A percentile compares a stretch with the other conserved stretches of the same genome.
These are phyloP conservation scores for Ambrosia trifida DNA, from an alignment of 129 eudicot species.

Conservation along the genomic window DNA sequence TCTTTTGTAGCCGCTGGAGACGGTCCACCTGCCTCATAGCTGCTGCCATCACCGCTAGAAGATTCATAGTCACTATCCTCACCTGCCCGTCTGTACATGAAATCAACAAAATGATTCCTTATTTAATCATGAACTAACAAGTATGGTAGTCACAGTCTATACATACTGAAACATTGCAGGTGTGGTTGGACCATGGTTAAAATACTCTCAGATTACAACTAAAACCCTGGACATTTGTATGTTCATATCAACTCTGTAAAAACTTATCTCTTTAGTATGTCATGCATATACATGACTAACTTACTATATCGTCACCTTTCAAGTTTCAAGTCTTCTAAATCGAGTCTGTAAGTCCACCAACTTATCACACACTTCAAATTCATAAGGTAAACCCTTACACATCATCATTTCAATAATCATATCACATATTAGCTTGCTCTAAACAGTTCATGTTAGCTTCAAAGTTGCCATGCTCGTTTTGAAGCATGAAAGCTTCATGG, in stretches of 20 bases:
- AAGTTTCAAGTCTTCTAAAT: slow-evolving; percentile 48
- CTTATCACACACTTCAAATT: slow-evolving; percentile 58
- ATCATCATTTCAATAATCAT: slow-evolving; percentile 67
- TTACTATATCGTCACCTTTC: slow-evolving; percentile 48
- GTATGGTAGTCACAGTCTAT: background rate
- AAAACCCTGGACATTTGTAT: slow-evolving; percentile 3
- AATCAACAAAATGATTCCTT: background rate
- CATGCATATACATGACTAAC: slow-evolving; percentile 28
- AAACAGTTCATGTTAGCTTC: slow-evolving; percentile 55
- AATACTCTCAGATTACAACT: slow-evolving; percentile 21
- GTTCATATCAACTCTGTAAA: slow-evolving; percentile 71
- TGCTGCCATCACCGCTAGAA: slow-evolving; percentile 67
- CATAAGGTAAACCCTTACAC: slow-evolving; percentile 73
- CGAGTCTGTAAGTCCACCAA: slow-evolving; percentile 57
- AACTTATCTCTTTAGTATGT: slow-evolving; percentile 63
- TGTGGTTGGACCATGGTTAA: too few species aligned
- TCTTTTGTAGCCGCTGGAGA: slow-evolving; percentile 35
- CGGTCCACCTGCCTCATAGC: slow-evolving; percentile 50
- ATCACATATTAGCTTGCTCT: slow-evolving; percentile 79
- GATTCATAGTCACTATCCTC: slow-evolving; percentile 85
- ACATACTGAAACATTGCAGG: background rate
- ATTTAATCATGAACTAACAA: background rate
- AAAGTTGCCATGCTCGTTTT: slow-evolving; percentile 50
- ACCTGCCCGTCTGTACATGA: slow-evolving; percentile 51
- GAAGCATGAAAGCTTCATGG: slow-evolving; percentile 70